Evolutionary conservation across 768 basidiomycete species (phyloP).

Genomic region (Leucosporidium creatinivorum): DNA sequence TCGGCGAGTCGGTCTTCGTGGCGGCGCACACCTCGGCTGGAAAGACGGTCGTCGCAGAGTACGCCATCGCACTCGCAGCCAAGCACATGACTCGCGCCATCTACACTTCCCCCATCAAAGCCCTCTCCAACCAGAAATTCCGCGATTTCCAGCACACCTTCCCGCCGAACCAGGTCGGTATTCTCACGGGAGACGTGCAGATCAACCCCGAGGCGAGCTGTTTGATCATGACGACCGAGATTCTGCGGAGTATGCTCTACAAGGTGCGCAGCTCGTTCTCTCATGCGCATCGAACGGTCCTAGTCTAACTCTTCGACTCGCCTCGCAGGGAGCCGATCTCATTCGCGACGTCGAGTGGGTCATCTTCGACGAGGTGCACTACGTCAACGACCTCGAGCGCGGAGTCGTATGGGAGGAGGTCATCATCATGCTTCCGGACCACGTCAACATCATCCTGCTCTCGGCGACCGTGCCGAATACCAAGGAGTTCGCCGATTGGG

Average conservation of each 20-base stretch:
- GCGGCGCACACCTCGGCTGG: conserved; percentile 99
- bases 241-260: conserved; percentile 95
- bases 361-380: conserved; percentile 99
- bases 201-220: conserved; percentile 98
- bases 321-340: conserved; percentile 88
- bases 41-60: conserved; percentile 98
- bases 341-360: conserved; percentile 99
- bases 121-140: conserved; percentile 97
- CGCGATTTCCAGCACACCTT: conserved; percentile 97
- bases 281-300: rapidly evolving
- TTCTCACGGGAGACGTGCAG: conserved; percentile 96
- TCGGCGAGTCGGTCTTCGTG: conserved; percentile 98
- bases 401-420: conserved; percentile 99
- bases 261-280: conserved; percentile 84
- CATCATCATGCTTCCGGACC: conserved; percentile 98
- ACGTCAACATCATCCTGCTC: conserved; percentile 92
- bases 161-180: conserved; percentile 81
- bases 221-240: conserved; percentile 96
- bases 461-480: conserved; percentile 98
- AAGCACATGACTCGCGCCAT: conserved; percentile 99
- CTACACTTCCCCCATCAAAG: conserved; percentile 98
- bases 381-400: conserved; percentile 98
- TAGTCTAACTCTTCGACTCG: neutral
- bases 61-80: conserved; percentile 90
- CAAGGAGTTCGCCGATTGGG: conserved; percentile 98